Evolutionary conservation across 352 stramenopile species (phyloP).

Genomic region (Globisporangium nagaii): DNA sequence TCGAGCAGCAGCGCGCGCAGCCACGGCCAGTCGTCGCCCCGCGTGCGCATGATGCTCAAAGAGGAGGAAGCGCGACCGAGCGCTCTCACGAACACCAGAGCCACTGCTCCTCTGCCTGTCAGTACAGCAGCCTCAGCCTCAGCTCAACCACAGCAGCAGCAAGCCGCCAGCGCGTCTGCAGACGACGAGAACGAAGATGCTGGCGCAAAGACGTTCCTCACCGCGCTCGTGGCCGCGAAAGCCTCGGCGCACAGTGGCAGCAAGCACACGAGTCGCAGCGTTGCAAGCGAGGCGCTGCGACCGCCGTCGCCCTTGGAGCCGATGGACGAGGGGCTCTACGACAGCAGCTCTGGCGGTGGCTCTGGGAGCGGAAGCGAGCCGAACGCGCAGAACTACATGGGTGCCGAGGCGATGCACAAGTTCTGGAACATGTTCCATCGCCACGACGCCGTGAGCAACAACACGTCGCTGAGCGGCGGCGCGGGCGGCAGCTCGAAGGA

Average conservation of each 20-base stretch:
- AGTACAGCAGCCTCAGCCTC: neutral
- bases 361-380: slow-evolving; percentile 11
- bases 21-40: slow-evolving; percentile 13
- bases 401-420: slow-evolving; percentile 38
- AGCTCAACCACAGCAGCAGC: neutral
- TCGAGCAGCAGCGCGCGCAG: neutral
- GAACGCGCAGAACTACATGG: slow-evolving; percentile 52
- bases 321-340: slow-evolving; percentile 21
- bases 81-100: neutral
- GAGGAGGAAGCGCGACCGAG: slow-evolving; percentile 8
- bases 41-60: slow-evolving; percentile 14
- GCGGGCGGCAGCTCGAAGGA: neutral
- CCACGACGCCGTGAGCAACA: slow-evolving; percentile 53
- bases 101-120: neutral
- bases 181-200: neutral
- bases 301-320: slow-evolving; percentile 61
- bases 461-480: slow-evolving; percentile 13
- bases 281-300: slow-evolving; percentile 14
- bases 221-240: slow-evolving; percentile 28
- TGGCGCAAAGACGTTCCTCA: slow-evolving; percentile 38
- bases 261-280: neutral
- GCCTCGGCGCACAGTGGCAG: neutral
- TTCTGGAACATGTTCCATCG: slow-evolving; percentile 76
- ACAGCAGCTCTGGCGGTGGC: neutral
- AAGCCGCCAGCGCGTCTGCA: neutral